A percentile compares a stretch with the other conserved stretches of the same genome.
These are phyloP conservation scores for Colletotrichum sp. DNA, from an alignment of 2,329 filamentous ascomycete species.

Conservation along the genomic window DNA sequence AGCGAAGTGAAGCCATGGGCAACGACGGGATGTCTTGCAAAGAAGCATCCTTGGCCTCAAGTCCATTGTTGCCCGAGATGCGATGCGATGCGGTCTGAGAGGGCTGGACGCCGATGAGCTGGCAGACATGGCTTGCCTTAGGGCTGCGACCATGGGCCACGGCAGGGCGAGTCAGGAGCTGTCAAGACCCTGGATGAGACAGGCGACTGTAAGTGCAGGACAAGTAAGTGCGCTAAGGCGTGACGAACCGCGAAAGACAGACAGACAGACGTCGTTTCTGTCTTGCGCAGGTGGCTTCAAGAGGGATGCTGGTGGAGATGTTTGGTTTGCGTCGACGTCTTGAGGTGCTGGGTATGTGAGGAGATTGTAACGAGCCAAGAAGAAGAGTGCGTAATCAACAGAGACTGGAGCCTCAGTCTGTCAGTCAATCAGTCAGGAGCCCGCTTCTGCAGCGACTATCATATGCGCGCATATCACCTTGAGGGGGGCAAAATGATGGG, in stretches of 20 bases:
- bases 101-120: not conserved
- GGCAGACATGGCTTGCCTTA: constrained; percentile 21
- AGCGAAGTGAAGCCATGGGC: not conserved
- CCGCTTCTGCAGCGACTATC: not conserved
- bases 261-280: not conserved
- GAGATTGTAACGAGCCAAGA: not conserved
- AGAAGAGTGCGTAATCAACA: constrained; percentile 2
- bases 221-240: not conserved
- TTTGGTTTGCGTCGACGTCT: not conserved
- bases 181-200: not conserved
- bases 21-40: not conserved
- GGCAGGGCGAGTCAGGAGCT: constrained; percentile 8
- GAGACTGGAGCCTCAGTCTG: not conserved
- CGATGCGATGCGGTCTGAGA: not conserved
- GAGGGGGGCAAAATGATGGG: not conserved
- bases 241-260: not conserved
- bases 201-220: not conserved
- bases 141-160: constrained; percentile 7
- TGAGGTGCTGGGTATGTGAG: not conserved
- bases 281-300: not conserved
- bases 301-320: not conserved
- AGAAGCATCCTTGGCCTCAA: not conserved
- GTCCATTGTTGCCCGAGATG: not conserved
- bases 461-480: not conserved
- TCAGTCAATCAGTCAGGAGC: not conserved